A percentile compares a stretch with the other conserved stretches of the same genome.
Conservation (phyloP, 1,284 basidiomycete genomes). For the Ustilago esculenta region DNA sequence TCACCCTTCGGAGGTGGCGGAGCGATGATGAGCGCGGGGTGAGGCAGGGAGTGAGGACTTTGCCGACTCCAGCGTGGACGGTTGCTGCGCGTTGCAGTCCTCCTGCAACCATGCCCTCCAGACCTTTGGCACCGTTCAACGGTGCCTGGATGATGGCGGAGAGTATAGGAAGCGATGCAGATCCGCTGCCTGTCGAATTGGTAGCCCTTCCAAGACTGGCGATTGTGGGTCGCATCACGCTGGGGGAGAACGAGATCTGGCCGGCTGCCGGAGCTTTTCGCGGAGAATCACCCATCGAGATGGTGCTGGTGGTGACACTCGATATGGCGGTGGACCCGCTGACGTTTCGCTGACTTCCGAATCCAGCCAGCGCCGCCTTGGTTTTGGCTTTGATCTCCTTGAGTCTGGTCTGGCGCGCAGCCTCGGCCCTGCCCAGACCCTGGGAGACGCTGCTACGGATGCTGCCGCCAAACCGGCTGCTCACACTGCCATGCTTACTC, state of each 20-base stretch:
- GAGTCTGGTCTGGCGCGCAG: conserved; percentile 35
- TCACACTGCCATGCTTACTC: conserved; percentile 11
- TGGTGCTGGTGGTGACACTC: not conserved
- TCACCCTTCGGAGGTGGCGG: conserved; percentile 30
- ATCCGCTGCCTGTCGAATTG: not conserved
- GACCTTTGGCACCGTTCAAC: not conserved
- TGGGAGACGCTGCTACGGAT: conserved; percentile 36
- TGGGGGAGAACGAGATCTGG: conserved; percentile 25
- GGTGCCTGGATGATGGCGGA: conserved; percentile 4
- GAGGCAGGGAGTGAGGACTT: conserved; percentile 16
- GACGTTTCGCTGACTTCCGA: conserved; percentile 29
- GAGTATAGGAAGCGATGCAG: conserved; percentile 23
- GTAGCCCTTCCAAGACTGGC: conserved; percentile 19
- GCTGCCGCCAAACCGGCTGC: conserved; percentile 25
- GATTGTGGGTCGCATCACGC: conserved; percentile 36
- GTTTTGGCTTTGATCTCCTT: conserved; percentile 42
- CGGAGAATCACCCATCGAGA: not conserved
- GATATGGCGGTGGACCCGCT: conserved; percentile 7
- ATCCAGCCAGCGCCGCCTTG: conserved; percentile 27
- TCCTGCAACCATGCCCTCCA: not conserved
- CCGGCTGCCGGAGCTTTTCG: conserved; percentile 2
- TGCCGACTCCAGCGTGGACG: conserved; percentile 17
- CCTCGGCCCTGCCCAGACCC: conserved; percentile 30
- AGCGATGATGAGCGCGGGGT: conserved; percentile 42
- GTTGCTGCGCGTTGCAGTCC: conserved; percentile 33